These are phyloP conservation scores for Microbotryomycetes sp. DNA, from an alignment of 1,284 basidiomycete species.

Conservation along the genomic window DNA sequence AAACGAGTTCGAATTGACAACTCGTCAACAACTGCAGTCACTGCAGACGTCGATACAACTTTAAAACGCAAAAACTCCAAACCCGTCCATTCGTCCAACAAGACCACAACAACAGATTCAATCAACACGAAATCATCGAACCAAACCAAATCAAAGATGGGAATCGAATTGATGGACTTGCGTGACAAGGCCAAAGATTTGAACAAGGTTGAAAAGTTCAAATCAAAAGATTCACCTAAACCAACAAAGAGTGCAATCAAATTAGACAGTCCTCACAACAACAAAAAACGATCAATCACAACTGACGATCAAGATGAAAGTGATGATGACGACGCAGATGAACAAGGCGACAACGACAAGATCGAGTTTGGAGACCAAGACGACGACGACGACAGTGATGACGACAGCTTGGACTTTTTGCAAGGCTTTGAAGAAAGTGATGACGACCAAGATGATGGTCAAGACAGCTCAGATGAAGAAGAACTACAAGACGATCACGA, in stretches of 20 bases:
- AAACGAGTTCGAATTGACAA: conserved; percentile 30
- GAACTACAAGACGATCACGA: conserved; percentile 53
- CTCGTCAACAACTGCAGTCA: neutral
- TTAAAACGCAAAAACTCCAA: conserved; percentile 3
- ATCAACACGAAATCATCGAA: conserved; percentile 19
- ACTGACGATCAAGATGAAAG: conserved; percentile 26
- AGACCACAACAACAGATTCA: conserved; percentile 7
- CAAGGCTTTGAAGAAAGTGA: conserved; percentile 32
- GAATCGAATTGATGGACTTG: conserved; percentile 13
- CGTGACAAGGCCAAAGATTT: conserved; percentile 16
- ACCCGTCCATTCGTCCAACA: neutral
- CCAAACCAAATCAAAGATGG: neutral
- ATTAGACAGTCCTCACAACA: no score
- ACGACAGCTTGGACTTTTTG: conserved; percentile 37
- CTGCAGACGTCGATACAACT: conserved; percentile 6
- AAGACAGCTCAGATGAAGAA: conserved; percentile 76
- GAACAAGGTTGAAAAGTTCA: conserved; percentile 16
- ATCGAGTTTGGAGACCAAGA: conserved; percentile 41
- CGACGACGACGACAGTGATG: conserved; percentile 35
- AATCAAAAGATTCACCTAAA: conserved; percentile 29
- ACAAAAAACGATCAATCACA: conserved; percentile 41
- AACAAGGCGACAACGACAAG: conserved; percentile 51
- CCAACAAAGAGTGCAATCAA: conserved; percentile 72
- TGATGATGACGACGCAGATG: conserved; percentile 39
- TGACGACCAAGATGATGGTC: conserved; percentile 51